Base-by-base conservation (phyloP, 768 basidiomycete species). In the Macrolepiota dolichaula region DNA sequence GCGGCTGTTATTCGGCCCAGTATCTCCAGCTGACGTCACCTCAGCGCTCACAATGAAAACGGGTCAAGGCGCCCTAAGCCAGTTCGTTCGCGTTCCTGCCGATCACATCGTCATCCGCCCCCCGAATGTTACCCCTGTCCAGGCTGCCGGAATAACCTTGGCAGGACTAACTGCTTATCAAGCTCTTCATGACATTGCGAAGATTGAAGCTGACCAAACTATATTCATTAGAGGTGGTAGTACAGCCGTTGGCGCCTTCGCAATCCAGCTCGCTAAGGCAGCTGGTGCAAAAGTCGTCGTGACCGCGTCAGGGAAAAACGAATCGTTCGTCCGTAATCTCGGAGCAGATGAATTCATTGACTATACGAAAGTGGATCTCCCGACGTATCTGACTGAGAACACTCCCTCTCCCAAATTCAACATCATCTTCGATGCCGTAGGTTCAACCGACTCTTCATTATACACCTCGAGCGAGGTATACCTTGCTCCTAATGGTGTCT, bases 261-360 rank as follows among this genome's bases (percentile, higher is more conserved):
- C 87, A 0, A 87, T 92, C 51, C 88, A 91, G 69, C 68, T 91
- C 10, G 88, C 89, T 7, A 92, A 91, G 67, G 78, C 82, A 0
- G 76, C 75, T 62, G 87, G 87, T 3, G 83, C 83, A 57, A 74
- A 70, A 54, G 88, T 91, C 4, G 74, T 81, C 1, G 82, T 83
- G 0, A 83, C 79, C 32, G 87, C 86, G 9, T 89, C 87, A 3
- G 76, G 68, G 1, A 82, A 78, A 69, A 91, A 89, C 62, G 80
- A 83, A 49, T 76, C 77, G 3, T 82, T 84, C 55, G 83, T 91
- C 38, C 80, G 78, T 10, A 65, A 66, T 1, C 65, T 86, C 35
- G 91, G 91, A 24, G 90, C 86, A 2, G 91, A 91, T 55, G 80
- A 86, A 77, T 84, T 90, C 65, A 76, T 88, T 19, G 87, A 89